phyloP scores from a whole-genome alignment of 106 monocot species.

The Iris macrosiphon region DNA sequence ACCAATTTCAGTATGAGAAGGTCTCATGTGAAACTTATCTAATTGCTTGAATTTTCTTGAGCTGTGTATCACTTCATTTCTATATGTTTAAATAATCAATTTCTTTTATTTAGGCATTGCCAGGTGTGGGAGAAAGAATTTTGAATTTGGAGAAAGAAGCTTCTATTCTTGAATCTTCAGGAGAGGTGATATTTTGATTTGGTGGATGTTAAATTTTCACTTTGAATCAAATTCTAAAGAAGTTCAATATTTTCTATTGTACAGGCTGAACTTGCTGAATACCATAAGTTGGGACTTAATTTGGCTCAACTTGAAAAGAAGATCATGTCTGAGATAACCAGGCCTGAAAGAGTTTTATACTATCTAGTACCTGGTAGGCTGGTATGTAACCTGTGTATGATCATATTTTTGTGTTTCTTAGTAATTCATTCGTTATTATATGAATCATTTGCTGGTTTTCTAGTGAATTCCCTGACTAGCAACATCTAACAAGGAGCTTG shows the following conservation, averaged over 20 bases:
- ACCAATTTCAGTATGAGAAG: constrained; percentile 99
- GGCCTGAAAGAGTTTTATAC: constrained; percentile 76
- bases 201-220: neutral
- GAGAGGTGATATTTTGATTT: constrained; percentile 50
- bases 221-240: neutral
- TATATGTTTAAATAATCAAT: neutral
- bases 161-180: constrained; percentile 81
- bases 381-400: constrained; percentile 31
- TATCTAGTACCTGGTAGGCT: constrained; percentile 88
- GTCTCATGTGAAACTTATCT: constrained; percentile 10
- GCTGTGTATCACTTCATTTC: neutral
- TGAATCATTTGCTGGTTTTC: too few species aligned
- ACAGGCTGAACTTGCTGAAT: constrained; percentile 76
- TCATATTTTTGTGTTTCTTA: neutral
- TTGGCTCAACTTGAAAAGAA: constrained; percentile 81
- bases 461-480: too few species aligned
- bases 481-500: too few species aligned
- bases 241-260: constrained; percentile 4
- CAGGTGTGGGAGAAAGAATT: constrained; percentile 61
- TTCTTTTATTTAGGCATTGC: constrained; percentile 56
- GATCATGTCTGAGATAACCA: constrained; percentile 92
- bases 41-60: constrained; percentile 2
- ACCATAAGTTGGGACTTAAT: constrained; percentile 79
- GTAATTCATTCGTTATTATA: neutral
- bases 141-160: constrained; percentile 79